Conservation (phyloP, 164 flowering plant species). For the Sedum album region DNA sequence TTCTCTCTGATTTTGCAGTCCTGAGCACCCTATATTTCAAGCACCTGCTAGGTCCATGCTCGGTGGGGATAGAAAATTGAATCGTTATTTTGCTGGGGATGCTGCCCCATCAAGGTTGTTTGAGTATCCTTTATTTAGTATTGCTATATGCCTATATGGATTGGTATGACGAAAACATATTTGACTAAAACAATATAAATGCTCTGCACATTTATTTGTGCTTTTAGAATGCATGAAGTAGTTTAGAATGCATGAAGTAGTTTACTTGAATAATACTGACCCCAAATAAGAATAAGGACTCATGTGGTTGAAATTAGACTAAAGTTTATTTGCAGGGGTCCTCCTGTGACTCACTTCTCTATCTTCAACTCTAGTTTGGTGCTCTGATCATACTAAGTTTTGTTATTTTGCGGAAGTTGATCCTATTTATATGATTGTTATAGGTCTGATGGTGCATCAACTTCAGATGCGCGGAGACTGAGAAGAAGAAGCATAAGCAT, state of each 20-base stretch:
- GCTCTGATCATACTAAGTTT: not conserved
- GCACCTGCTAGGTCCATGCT: constrained; percentile 86
- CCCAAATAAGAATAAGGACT: not conserved
- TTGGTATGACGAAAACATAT: not conserved
- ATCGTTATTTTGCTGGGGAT: constrained; percentile 60
- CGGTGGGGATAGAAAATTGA: constrained; percentile 71
- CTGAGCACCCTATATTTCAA: constrained; percentile 88
- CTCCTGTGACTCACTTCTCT: not conserved
- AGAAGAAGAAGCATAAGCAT: constrained; percentile 91
- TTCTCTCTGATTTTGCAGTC: constrained; percentile 42
- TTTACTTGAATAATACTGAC: not conserved
- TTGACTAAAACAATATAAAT: not conserved
- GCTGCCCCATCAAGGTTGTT: constrained; percentile 64
- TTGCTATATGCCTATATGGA: not conserved
- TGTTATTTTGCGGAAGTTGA: not conserved
- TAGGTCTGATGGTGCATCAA: constrained; percentile 78
- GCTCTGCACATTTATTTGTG: not conserved
- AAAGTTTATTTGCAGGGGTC: not conserved
- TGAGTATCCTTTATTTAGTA: not conserved
- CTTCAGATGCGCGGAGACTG: constrained; percentile 56
- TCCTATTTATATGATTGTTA: constrained; percentile 10
- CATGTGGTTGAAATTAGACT: not conserved
- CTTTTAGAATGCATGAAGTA: not conserved
- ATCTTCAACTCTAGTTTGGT: not conserved
- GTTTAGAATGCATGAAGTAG: not conserved